phyloP scores from a whole-genome alignment of 768 basidiomycete species.

The Trametes punicea region DNA sequence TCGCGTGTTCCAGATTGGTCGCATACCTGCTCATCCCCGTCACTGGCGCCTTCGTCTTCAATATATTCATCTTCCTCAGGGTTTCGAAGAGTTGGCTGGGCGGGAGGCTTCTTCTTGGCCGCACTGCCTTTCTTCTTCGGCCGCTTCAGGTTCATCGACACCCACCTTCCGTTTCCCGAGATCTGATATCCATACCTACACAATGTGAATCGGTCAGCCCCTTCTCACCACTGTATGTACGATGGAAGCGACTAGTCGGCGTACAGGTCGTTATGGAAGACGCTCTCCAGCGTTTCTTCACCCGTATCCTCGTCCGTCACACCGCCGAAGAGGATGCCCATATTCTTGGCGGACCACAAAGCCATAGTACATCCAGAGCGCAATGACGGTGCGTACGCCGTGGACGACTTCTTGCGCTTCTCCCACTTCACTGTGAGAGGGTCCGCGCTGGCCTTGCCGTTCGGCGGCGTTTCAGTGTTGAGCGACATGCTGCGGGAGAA shows the following conservation, averaged over 20 bases:
- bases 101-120: constrained; percentile 40
- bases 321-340: constrained; percentile 82
- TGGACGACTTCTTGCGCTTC: constrained; percentile 65
- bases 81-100: constrained; percentile 11
- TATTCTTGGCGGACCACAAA: constrained; percentile 62
- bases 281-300: constrained; percentile 81
- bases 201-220: not conserved
- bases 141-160: constrained; percentile 64
- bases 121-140: constrained; percentile 52
- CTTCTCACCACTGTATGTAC: not conserved
- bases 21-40: constrained; percentile 18
- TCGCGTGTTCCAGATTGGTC: not conserved
- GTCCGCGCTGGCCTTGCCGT: constrained; percentile 39
- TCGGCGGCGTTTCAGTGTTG: constrained; percentile 25
- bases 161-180: constrained; percentile 72
- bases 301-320: constrained; percentile 84
- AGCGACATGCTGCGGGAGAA: constrained; percentile 31
- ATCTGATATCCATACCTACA: constrained; percentile 76
- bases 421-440: constrained; percentile 77
- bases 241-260: constrained; percentile 26
- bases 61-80: constrained; percentile 21
- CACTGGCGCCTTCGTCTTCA: constrained; percentile 24
- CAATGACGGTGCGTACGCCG: constrained; percentile 65
- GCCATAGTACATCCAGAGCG: constrained; percentile 88
- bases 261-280: constrained; percentile 86